Percentiles rank a stretch among this genome's conserved stretches.
Conservation (phyloP, 208 protist species). For the Kentomonas sorsogonicus region DNA sequence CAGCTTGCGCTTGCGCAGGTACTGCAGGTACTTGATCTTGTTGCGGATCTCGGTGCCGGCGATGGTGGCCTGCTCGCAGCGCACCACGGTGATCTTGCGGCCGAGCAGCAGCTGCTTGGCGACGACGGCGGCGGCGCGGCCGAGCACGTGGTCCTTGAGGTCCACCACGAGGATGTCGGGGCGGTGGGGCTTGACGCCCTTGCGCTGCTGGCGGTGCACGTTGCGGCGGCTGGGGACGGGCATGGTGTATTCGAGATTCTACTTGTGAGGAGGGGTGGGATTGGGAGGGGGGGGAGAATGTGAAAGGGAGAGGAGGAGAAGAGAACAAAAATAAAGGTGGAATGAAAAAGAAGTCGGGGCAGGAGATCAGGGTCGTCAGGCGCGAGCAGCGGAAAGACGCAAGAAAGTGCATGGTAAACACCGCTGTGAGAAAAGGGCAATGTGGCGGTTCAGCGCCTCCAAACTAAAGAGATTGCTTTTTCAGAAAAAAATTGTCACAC, state of each 20-base stretch:
- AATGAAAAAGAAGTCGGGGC: not conserved
- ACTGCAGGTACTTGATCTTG: conserved; percentile 94
- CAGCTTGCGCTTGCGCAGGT: conserved; percentile 95
- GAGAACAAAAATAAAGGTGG: not conserved
- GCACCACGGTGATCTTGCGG: conserved; percentile 95
- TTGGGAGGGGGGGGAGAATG: not conserved
- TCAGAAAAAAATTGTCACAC: no score
- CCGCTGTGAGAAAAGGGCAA: no score
- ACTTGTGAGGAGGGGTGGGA: no score
- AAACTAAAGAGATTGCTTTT: no score
- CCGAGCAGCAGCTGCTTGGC: conserved; percentile 97
- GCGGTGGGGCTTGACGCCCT: conserved; percentile 72
- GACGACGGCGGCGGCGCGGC: conserved; percentile 95
- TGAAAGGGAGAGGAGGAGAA: not conserved
- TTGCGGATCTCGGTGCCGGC: conserved; percentile 96
- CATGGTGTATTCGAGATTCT: no score
- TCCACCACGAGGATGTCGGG: conserved; percentile 95
- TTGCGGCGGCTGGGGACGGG: conserved; percentile 63
- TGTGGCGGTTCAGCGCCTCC: no score
- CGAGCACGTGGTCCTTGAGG: conserved; percentile 96
- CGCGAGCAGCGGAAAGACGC: no score
- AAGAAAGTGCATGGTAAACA: no score
- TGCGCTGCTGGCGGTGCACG: conserved; percentile 57
- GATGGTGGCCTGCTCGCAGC: conserved; percentile 96
- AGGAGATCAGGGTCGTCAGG: no score